A percentile compares a stretch with the other conserved stretches of the same genome.
These are phyloP conservation scores for Mycena olivaceomarginata DNA, from an alignment of 768 basidiomycete species.

Conservation along the genomic window DNA sequence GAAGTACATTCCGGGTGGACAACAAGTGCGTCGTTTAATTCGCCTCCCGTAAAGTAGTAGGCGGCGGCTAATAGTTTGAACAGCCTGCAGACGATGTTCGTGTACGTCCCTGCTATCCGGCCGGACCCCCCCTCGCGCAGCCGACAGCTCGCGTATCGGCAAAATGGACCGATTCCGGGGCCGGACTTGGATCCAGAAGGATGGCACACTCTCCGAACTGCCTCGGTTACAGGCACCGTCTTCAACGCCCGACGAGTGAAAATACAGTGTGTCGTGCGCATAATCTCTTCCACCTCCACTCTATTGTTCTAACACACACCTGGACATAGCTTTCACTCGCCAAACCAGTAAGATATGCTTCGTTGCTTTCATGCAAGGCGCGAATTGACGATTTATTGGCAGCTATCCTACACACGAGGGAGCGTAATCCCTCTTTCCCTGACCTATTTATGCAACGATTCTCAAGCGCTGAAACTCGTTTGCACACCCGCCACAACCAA, in stretches of 20 bases:
- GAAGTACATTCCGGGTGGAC: conserved; percentile 61
- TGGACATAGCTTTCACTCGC: conserved; percentile 56
- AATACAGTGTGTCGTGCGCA: conserved; percentile 54
- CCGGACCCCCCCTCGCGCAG: conserved; percentile 55
- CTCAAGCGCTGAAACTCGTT: conserved; percentile 40
- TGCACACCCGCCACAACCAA: conserved; percentile 39
- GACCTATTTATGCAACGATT: conserved; percentile 34
- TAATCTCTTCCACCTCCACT: not conserved
- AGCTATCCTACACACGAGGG: conserved; percentile 45
- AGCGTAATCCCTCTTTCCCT: conserved; percentile 42
- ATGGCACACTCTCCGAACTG: conserved; percentile 54
- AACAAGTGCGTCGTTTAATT: conserved; percentile 58
- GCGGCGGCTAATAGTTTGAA: not conserved
- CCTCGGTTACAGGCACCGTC: conserved; percentile 45
- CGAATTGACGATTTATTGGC: not conserved
- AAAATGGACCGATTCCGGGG: conserved; percentile 52
- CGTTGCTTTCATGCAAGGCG: not conserved
- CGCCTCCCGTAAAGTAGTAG: not conserved
- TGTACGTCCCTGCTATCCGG: conserved; percentile 57
- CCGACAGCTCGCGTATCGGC: conserved; percentile 58
- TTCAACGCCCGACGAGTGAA: conserved; percentile 48
- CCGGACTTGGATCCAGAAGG: conserved; percentile 59
- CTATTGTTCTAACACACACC: not conserved
- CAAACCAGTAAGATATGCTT: conserved; percentile 53
- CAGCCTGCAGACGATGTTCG: conserved; percentile 51